phyloP scores from a whole-genome alignment of 208 protist species.

The Leishmania gerbilli region DNA sequence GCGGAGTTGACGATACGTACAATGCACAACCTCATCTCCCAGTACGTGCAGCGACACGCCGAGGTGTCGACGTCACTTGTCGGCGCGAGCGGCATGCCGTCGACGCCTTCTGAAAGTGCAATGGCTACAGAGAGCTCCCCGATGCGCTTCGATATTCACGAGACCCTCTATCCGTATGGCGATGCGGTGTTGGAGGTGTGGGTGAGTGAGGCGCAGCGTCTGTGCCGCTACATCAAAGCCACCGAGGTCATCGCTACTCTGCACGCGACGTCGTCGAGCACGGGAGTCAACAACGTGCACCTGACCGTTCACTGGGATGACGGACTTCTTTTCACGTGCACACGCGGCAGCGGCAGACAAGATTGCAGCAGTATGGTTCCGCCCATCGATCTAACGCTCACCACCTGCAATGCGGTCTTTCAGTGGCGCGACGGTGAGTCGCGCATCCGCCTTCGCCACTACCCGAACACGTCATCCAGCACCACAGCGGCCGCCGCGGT shows the following conservation, averaged over 20 bases:
- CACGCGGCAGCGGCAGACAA: background rate
- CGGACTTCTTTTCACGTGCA: constrained; percentile 68
- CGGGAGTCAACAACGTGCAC: constrained; percentile 10
- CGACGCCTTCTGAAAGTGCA: background rate
- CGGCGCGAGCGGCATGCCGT: background rate
- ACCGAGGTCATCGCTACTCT: constrained; percentile 71
- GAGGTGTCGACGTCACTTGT: constrained; percentile 22
- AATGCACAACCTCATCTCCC: constrained; percentile 14
- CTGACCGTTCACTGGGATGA: constrained; percentile 74
- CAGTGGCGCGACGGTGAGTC: constrained; percentile 17
- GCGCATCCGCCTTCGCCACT: constrained; percentile 18
- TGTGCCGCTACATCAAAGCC: constrained; percentile 71
- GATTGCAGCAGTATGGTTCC: constrained; percentile 9
- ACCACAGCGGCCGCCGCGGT: constrained; percentile 9
- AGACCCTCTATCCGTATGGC: constrained; percentile 30
- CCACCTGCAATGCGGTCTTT: constrained; percentile 22
- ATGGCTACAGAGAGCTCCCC: background rate
- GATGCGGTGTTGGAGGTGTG: constrained; percentile 77
- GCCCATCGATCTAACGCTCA: constrained; percentile 18
- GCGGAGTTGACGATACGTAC: constrained; percentile 8
- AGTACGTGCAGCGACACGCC: constrained; percentile 20
- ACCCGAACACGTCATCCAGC: constrained; percentile 28
- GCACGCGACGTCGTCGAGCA: constrained; percentile 32
- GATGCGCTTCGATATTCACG: constrained; percentile 33
- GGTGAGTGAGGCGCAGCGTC: constrained; percentile 49